phyloP scores from a whole-genome alignment of 352 stramenopile species.

The Globisporangium recalcitrans region DNA sequence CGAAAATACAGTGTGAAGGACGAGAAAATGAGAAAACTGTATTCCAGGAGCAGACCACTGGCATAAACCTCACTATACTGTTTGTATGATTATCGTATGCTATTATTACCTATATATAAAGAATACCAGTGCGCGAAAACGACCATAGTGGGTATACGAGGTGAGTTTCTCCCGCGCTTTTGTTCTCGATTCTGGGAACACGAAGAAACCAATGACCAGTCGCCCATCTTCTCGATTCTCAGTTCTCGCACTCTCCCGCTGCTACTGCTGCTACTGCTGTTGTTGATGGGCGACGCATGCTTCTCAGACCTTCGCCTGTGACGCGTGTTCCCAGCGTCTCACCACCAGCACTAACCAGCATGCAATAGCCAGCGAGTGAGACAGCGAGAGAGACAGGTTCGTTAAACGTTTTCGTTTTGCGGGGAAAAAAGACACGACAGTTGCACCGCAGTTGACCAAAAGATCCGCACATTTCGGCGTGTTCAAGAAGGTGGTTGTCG shows the following conservation, averaged over 20 bases:
- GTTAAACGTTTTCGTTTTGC: not conserved
- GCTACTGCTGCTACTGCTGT: no score
- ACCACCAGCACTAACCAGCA: not conserved
- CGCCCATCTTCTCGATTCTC: not conserved
- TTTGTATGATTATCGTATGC: no score
- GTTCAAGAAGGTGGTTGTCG: not conserved
- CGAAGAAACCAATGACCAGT: not conserved
- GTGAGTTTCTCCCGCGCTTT: constrained; percentile 7
- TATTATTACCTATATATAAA: no score
- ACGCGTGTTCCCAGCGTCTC: not conserved
- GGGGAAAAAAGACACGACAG: not conserved
- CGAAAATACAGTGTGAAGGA: constrained; percentile 3
- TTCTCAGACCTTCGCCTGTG: not conserved
- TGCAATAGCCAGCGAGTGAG: not conserved
- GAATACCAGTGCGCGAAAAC: no score
- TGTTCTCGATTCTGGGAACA: constrained; percentile 1
- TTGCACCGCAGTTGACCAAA: not conserved
- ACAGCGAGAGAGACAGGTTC: not conserved
- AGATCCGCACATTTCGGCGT: not conserved
- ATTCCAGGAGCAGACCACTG: not conserved
- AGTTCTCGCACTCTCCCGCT: not conserved
- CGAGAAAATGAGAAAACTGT: not conserved
- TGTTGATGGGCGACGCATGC: no score
- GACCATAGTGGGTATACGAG: not conserved
- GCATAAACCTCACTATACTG: not conserved